These are phyloP conservation scores for Beauveria scarabaeidicola DNA, from an alignment of 2,329 filamentous ascomycete species.

Conservation along the genomic window DNA sequence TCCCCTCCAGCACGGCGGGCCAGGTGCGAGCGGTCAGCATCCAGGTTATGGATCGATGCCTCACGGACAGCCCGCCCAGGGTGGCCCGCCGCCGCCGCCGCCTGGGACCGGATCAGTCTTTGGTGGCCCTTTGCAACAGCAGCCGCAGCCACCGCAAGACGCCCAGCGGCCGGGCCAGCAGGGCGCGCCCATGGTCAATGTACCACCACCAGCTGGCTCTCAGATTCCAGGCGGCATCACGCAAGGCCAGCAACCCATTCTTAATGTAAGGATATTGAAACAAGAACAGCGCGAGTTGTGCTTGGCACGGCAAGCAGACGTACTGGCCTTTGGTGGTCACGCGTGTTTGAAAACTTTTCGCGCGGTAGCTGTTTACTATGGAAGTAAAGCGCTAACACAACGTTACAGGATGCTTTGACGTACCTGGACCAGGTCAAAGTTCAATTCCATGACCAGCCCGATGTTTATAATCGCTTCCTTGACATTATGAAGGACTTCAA, in stretches of 20 bases:
- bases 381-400: slow-evolving; percentile 10
- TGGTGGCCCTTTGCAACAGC: slow-evolving; percentile 57
- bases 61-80: slow-evolving; percentile 41
- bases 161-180: slow-evolving; percentile 41
- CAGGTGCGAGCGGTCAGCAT: slow-evolving; percentile 39
- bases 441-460: slow-evolving; percentile 91
- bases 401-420: slow-evolving; percentile 61
- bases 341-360: neutral
- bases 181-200: slow-evolving; percentile 39
- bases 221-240: slow-evolving; percentile 31
- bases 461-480: slow-evolving; percentile 93
- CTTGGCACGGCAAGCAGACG: neutral
- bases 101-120: slow-evolving; percentile 57
- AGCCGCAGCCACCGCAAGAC: slow-evolving; percentile 59
- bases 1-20: slow-evolving; percentile 43
- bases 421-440: slow-evolving; percentile 98
- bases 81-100: slow-evolving; percentile 46
- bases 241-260: slow-evolving; percentile 35
- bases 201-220: slow-evolving; percentile 29
- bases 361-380: neutral
- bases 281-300: neutral
- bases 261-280: slow-evolving; percentile 39
- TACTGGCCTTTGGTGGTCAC: neutral
- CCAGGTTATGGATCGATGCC: slow-evolving; percentile 51
- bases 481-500: slow-evolving; percentile 99